Base-by-base conservation (phyloP, 1,284 basidiomycete genomes). In the Gomphus bonarii region DNA sequence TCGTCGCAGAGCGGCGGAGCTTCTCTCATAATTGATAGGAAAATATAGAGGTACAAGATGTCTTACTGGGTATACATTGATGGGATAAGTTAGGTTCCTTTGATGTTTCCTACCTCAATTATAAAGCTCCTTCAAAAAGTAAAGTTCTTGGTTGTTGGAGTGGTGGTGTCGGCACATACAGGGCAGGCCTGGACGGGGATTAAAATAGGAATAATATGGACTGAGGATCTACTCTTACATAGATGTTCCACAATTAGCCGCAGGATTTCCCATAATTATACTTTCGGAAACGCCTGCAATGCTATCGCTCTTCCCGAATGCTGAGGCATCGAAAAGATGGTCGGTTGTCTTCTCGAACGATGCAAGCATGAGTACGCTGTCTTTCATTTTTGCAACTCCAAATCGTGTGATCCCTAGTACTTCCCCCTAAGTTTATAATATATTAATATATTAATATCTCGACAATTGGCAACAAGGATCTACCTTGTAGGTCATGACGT, bases 331-430 rank as follows among this genome's bases (percentile, higher is more conserved):
- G 72, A 99, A 99, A 61, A 99, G 73, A 70, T 99, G 97, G 73
- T 99, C 97, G 11, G 97, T 99, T 30, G 97, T 99, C 76, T 99
- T 99, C 72, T 99, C 97, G 70, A 99, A 99, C 33, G 93, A 97
- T 10, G 97, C 97, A 66, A 99, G 77, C 97, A 99, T 99, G 64
- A 99, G 81, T 1, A 98, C 95, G 65, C 93, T 97, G 73, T 99
- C 97, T 74, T 99, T 99, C 93, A 99, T 99, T 74, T 99, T 99
- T 25, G 95, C 93, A n/a, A 99, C 95, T 69, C 97, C 97, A 72
- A 99, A 99, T 22, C 97, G 88, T 9, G 97, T 99, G 70, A 99
- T 99, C 57, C 97, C 97, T 56, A 99, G 75, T 6, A 99, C 94
- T 70, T 99, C 95, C 56, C 97, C 97, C 89, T 92, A 63, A n/a